Percentiles rank a stretch among this genome's conserved stretches.
These are phyloP conservation scores for Exophiala sp. DNA, from an alignment of 2,329 filamentous ascomycete genomes.

Conservation along the genomic window DNA sequence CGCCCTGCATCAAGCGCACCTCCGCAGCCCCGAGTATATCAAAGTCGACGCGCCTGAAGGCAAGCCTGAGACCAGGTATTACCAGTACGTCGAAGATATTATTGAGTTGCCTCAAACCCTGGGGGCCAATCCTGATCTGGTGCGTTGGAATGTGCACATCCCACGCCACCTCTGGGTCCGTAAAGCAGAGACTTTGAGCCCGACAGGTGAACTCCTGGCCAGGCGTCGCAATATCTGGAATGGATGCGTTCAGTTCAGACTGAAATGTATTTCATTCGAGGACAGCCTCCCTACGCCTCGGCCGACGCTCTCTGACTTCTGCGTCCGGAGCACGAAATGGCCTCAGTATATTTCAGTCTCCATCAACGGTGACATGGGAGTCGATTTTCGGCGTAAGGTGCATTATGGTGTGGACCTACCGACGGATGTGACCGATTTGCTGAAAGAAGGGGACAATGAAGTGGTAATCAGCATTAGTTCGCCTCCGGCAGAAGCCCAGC, in stretches of 20 bases:
- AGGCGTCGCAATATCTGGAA: conserved; percentile 37
- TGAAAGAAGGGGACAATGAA: conserved; percentile 57
- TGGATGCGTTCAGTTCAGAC: conserved; percentile 57
- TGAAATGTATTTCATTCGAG: conserved; percentile 54
- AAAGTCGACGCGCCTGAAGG: conserved; percentile 27
- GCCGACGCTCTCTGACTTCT: conserved; percentile 20
- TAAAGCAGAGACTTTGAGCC: conserved; percentile 4
- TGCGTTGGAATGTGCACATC: conserved; percentile 37
- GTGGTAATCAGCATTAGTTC: conserved; percentile 51
- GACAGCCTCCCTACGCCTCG: not conserved
- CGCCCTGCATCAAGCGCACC: conserved; percentile 54
- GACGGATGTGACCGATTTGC: conserved; percentile 60
- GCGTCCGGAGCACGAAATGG: conserved; percentile 61
- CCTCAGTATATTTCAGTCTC: conserved; percentile 62
- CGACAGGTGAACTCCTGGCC: conserved; percentile 28
- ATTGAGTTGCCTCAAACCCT: conserved; percentile 32
- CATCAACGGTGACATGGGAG: conserved; percentile 51
- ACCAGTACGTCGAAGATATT: conserved; percentile 35
- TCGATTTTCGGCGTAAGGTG: conserved; percentile 59
- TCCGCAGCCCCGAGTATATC: conserved; percentile 48
- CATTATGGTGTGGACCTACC: conserved; percentile 72
- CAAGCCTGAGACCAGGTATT: conserved; percentile 30
- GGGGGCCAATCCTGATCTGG: conserved; percentile 27
- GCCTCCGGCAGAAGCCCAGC: conserved; percentile 31
- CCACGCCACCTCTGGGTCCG: conserved; percentile 26